These are phyloP conservation scores for Sphagnum magellanicum DNA, from an alignment of 228 moss, liverwort and hornwort species.

Conservation along the genomic window DNA sequence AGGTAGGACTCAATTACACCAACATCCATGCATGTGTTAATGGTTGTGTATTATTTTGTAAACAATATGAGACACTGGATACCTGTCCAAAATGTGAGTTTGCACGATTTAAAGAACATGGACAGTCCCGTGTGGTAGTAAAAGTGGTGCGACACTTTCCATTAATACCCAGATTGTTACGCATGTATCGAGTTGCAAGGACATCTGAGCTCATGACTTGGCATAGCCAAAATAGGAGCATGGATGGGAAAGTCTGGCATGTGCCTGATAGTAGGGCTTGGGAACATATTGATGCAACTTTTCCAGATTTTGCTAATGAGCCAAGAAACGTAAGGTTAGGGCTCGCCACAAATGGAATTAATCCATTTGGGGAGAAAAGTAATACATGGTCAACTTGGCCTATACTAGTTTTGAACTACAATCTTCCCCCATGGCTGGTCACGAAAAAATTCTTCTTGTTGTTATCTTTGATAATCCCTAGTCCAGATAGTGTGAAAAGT, in stretches of 20 bases:
- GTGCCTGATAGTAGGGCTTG: too few species aligned
- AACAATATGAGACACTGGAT: background rate
- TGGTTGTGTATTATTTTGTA: too few species aligned
- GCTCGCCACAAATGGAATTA: background rate
- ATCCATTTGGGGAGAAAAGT: background rate
- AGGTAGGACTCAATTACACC: too few species aligned
- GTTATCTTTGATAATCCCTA: background rate
- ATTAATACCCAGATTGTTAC: background rate
- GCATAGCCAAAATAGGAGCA: background rate
- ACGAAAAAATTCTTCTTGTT: constrained; percentile 2
- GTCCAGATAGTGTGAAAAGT: background rate
- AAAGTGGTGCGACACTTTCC: background rate
- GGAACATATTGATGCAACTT: background rate
- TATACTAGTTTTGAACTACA: background rate
- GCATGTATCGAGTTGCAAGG: background rate
- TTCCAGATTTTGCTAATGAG: background rate
- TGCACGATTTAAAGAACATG: background rate
- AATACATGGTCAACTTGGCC: background rate
- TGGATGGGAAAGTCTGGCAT: background rate
- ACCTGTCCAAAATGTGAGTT: background rate
- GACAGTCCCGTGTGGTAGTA: background rate
- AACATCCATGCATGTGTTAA: too few species aligned
- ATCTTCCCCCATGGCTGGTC: background rate
- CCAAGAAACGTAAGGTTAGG: background rate
- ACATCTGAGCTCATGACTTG: background rate